Conservation (phyloP, 108 stramenopile genomes). For the Heterococcus sp. region DNA sequence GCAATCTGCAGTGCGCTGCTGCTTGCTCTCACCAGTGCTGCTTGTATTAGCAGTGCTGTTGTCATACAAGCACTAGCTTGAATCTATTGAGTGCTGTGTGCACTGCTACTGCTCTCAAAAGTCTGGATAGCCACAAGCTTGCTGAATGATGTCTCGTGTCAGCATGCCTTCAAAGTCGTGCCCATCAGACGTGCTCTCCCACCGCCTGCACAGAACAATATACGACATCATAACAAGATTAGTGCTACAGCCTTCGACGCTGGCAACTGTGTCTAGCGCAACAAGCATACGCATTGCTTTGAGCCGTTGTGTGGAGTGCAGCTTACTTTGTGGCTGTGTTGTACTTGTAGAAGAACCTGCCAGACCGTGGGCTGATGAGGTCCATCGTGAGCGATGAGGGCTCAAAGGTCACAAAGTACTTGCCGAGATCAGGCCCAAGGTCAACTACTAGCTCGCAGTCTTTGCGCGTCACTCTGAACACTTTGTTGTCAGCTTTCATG, state of each 20-base stretch:
- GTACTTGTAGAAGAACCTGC: neutral
- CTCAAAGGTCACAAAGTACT: neutral
- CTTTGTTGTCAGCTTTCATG: neutral
- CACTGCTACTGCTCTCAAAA: neutral
- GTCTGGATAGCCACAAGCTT: conserved; percentile 1
- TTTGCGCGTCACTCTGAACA: neutral
- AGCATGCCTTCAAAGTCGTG: conserved; percentile 20
- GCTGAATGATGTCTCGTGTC: conserved; percentile 8
- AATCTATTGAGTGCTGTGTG: no score
- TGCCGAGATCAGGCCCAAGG: neutral
- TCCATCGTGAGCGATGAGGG: neutral
- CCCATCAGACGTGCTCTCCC: neutral
- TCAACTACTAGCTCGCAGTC: neutral
- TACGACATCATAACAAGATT: no score
- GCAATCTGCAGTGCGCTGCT: no score
- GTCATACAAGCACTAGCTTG: no score
- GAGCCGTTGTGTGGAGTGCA: neutral
- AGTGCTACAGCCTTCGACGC: no score
- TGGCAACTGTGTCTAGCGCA: no score
- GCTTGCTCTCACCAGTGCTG: no score
- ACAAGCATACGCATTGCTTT: no score
- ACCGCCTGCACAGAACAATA: neutral
- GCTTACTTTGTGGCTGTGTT: neutral
- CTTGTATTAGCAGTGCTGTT: no score
- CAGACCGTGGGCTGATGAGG: neutral